phyloP scores from a whole-genome alignment of 208 protist species.

The Crithidia acanthocephali region DNA sequence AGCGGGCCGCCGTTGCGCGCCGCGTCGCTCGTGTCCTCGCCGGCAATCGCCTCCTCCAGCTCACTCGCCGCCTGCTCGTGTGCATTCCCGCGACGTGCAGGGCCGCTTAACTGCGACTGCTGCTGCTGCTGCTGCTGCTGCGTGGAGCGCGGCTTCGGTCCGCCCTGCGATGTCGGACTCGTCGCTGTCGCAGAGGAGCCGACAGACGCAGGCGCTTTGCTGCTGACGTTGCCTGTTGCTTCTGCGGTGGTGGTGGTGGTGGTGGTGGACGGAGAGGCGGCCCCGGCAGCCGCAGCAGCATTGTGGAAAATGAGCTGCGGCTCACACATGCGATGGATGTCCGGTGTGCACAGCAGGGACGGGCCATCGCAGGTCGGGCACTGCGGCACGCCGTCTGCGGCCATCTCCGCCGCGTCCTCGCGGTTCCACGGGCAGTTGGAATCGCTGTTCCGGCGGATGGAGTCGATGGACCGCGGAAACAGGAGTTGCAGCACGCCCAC shows the following conservation, averaged over 20 bases:
- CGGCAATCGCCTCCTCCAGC: constrained; percentile 27
- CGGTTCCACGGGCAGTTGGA: constrained; percentile 48
- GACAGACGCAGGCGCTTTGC: background rate
- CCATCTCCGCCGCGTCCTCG: constrained; percentile 19
- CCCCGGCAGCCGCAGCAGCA: background rate
- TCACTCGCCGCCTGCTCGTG: constrained; percentile 13
- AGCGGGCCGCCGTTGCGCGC: constrained; percentile 32
- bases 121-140: constrained; percentile 19
- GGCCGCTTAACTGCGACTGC: background rate
- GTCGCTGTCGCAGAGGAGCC: background rate
- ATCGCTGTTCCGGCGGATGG: constrained; percentile 42
- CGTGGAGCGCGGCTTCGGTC: background rate
- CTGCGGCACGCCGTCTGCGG: constrained; percentile 29
- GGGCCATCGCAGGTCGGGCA: constrained; percentile 53
- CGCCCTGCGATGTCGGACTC: background rate
- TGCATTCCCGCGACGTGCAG: background rate
- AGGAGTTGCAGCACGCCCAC: constrained; percentile 53
- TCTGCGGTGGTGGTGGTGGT: background rate
- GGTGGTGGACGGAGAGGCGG: background rate
- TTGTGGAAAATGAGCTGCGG: constrained; percentile 62
- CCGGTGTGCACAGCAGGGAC: constrained; percentile 68
- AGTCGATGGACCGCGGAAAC: constrained; percentile 63
- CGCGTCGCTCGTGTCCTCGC: constrained; percentile 18
- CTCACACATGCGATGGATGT: constrained; percentile 63
- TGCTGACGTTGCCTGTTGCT: background rate